Percentiles rank a stretch among this genome's conserved stretches.
phyloP scores from a whole-genome alignment of 345 rosid genomes.

The Anastatica hierochuntica region DNA sequence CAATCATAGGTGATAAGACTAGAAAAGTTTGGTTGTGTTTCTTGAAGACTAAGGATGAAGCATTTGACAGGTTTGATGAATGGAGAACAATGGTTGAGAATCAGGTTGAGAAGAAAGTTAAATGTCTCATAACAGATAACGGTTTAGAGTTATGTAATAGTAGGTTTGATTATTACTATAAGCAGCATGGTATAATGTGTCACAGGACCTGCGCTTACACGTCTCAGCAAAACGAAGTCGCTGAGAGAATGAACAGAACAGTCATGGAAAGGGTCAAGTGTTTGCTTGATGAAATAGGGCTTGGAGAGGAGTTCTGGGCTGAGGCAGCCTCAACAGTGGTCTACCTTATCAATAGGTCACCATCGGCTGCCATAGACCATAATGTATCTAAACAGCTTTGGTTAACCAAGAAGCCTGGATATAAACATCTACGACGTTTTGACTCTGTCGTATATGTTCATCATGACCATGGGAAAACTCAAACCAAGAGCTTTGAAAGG shows the following conservation, averaged over 20 bases:
- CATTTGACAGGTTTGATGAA: not conserved
- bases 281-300: not conserved
- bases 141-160: not conserved
- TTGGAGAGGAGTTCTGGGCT: not conserved
- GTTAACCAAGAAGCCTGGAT: not conserved
- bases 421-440: not conserved
- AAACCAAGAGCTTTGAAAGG: not conserved
- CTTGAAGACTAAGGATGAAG: not conserved
- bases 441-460: not conserved
- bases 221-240: not conserved
- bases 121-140: not conserved
- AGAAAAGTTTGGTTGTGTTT: not conserved
- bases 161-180: not conserved
- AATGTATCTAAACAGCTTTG: not conserved
- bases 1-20: not conserved
- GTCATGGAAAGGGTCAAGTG: not conserved
- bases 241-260: not conserved
- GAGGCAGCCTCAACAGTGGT: not conserved
- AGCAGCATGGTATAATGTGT: not conserved
- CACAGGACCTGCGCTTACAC: not conserved
- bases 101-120: not conserved
- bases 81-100: not conserved
- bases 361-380: not conserved
- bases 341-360: not conserved
- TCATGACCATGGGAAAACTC: not conserved